Percentiles rank a stretch among this genome's conserved stretches.
These are phyloP conservation scores for Globisporangium recalcitrans DNA, from an alignment of 352 stramenopile species.

Conservation along the genomic window DNA sequence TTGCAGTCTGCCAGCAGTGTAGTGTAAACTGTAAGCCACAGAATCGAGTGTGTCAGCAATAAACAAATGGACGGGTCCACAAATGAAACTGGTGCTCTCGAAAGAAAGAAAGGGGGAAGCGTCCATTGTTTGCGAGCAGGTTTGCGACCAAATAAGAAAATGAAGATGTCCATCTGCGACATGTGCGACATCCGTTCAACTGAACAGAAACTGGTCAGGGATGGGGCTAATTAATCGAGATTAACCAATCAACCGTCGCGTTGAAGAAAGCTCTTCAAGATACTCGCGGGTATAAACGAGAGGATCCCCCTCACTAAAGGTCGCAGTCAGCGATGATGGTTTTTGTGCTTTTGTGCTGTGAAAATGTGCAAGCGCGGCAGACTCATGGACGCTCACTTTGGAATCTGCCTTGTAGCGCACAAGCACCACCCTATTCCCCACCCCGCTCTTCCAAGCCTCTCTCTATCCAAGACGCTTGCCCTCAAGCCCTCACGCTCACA, in stretches of 20 bases:
- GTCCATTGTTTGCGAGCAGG: conserved; percentile 2
- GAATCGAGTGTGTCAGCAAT: neutral
- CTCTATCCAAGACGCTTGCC: conserved; percentile 2
- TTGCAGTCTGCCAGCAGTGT: neutral
- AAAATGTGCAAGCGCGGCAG: neutral
- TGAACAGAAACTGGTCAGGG: neutral
- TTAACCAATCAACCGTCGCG: conserved; percentile 9
- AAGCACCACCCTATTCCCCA: conserved; percentile 7
- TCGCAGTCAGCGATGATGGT: neutral
- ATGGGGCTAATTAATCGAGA: neutral
- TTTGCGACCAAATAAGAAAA: neutral
- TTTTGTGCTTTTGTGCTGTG: neutral
- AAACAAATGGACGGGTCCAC: neutral
- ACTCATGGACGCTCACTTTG: conserved; percentile 9
- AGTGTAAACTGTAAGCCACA: neutral
- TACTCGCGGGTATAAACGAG: neutral
- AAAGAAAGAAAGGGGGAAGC: neutral
- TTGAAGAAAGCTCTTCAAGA: conserved; percentile 12
- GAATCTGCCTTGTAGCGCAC: conserved; percentile 17
- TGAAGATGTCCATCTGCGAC: conserved; percentile 12
- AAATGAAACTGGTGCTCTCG: neutral
- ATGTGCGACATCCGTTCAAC: conserved; percentile 7
- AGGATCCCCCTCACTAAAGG: neutral
- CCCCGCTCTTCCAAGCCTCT: too few species aligned
- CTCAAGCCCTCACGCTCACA: neutral